A percentile compares a stretch with the other conserved stretches of the same genome.
Evolutionary conservation across 2,329 filamentous ascomycete genomes (phyloP).

Genomic region (Thelonectria discophora): DNA sequence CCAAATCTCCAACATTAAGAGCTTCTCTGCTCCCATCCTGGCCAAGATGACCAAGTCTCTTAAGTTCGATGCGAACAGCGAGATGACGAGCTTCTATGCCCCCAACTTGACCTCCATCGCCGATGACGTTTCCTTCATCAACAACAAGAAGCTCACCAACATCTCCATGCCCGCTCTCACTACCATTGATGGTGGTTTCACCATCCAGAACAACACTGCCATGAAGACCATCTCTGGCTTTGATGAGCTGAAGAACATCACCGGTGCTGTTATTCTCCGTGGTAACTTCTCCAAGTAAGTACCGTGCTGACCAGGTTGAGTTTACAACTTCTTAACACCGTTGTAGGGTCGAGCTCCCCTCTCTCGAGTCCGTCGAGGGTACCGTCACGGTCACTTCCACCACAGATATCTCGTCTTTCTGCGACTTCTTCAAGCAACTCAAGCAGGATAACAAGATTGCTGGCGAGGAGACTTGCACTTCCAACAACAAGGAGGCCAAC

Average conservation of each 20-base stretch:
- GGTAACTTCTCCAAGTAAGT: constrained; percentile 86
- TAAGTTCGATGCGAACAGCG: constrained; percentile 81
- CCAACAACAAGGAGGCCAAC: constrained; percentile 63
- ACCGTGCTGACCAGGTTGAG: no score
- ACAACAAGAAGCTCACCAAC: constrained; percentile 73
- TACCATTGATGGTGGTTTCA: constrained; percentile 79
- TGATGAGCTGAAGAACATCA: constrained; percentile 71
- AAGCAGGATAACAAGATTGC: constrained; percentile 51
- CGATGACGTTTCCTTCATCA: constrained; percentile 65
- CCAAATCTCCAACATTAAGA: constrained; percentile 77
- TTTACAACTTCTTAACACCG: constrained; percentile 19
- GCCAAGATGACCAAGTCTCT: constrained; percentile 78
- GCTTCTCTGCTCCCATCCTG: constrained; percentile 77
- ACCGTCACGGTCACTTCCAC: constrained; percentile 76
- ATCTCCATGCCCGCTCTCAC: constrained; percentile 76
- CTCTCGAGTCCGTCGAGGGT: constrained; percentile 73
- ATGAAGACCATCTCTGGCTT: constrained; percentile 74
- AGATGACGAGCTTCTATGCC: constrained; percentile 67
- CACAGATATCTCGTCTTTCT: constrained; percentile 66
- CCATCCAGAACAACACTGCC: constrained; percentile 89
- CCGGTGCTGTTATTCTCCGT: constrained; percentile 83
- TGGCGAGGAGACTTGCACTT: constrained; percentile 59
- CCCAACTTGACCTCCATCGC: constrained; percentile 77
- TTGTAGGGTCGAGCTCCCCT: constrained; percentile 74
- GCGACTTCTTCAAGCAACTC: constrained; percentile 58